These are phyloP conservation scores for Cutaneotrichosporon cyanovorans DNA, from an alignment of 1,284 basidiomycete species.

Conservation along the genomic window DNA sequence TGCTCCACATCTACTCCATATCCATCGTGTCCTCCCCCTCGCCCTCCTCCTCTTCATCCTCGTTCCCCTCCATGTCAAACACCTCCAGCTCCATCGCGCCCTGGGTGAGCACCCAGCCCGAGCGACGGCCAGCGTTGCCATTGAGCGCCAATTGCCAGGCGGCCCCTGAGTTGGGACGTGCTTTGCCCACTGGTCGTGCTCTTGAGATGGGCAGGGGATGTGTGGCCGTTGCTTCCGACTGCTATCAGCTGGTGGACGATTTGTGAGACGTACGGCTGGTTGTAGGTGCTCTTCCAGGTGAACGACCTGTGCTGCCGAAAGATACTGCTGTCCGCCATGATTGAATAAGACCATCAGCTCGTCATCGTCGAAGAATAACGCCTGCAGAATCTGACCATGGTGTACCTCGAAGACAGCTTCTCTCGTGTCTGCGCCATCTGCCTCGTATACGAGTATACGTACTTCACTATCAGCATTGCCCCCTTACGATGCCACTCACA, in stretches of 20 bases:
- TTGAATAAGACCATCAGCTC: slow-evolving; percentile 31
- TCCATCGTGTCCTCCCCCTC: slow-evolving; percentile 15
- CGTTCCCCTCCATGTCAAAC: slow-evolving; percentile 35
- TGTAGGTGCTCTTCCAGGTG: neutral
- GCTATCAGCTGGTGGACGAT: neutral
- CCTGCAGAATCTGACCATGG: slow-evolving; percentile 6
- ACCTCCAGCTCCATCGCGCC: slow-evolving; percentile 28
- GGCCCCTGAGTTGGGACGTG: neutral
- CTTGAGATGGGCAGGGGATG: slow-evolving; percentile 8
- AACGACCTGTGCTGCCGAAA: slow-evolving; percentile 14
- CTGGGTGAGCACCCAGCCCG: slow-evolving; percentile 28
- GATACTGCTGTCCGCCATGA: slow-evolving; percentile 11
- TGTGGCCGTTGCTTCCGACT: neutral
- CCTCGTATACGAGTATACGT: no score
- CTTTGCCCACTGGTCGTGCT: slow-evolving; percentile 11
- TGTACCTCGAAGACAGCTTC: neutral
- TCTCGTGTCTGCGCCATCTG: neutral
- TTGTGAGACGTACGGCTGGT: neutral
- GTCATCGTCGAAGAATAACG: slow-evolving; percentile 35
- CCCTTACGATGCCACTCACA: no score
- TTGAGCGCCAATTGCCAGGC: slow-evolving; percentile 29
- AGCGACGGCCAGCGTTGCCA: slow-evolving; percentile 27
- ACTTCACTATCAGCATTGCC: no score
- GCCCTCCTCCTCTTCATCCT: slow-evolving; percentile 28
- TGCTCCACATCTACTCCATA: slow-evolving; percentile 1